Percentiles rank a stretch among this genome's conserved stretches.
Evolutionary conservation across 495 filamentous ascomycete genomes (phyloP).

Genomic region (Jackrogersella minutella): DNA sequence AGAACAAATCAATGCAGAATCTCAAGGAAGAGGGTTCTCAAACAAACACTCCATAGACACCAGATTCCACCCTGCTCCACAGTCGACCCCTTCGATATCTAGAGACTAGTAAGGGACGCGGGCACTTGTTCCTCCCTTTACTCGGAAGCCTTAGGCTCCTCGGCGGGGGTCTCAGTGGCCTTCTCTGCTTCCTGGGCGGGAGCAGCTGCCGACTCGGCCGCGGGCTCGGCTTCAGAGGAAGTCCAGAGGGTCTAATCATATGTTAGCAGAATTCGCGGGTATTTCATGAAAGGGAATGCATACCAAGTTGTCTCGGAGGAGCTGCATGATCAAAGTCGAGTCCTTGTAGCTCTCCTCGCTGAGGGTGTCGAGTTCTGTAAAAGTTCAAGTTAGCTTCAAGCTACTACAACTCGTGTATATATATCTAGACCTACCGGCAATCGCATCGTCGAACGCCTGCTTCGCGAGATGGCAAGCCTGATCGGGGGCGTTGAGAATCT

Average conservation of each 20-base stretch:
- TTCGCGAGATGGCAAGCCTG: constrained; percentile 99
- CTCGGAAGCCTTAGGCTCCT: constrained; percentile 62
- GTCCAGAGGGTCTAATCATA: constrained; percentile 92
- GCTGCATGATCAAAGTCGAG: constrained; percentile 99
- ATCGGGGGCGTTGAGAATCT: constrained; percentile 98
- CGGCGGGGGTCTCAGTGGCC: constrained; percentile 53
- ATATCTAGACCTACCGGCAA: constrained; percentile 75
- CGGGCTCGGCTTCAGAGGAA: constrained; percentile 93
- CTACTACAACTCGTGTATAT: not conserved
- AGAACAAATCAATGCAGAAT: constrained; percentile 60
- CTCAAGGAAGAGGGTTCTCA: constrained; percentile 53
- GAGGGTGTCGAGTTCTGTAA: constrained; percentile 92
- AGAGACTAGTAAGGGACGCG: constrained; percentile 43
- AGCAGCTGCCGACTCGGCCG: constrained; percentile 70
- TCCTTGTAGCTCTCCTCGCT: constrained; percentile 99
- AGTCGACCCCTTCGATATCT: constrained; percentile 44
- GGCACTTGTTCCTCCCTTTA: constrained; percentile 55
- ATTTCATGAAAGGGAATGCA: constrained; percentile 41
- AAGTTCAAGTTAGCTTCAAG: constrained; percentile 31
- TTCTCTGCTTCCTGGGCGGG: constrained; percentile 63
- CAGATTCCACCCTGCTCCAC: constrained; percentile 52
- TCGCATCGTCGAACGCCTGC: constrained; percentile 99
- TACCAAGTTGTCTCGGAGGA: constrained; percentile 98
- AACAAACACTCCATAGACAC: constrained; percentile 64
- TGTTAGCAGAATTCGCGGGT: constrained; percentile 22